A percentile compares a stretch with the other conserved stretches of the same genome.
Evolutionary conservation across 2,329 filamentous ascomycete species (phyloP).

Genomic region (Colletotrichum zoysiae): DNA sequence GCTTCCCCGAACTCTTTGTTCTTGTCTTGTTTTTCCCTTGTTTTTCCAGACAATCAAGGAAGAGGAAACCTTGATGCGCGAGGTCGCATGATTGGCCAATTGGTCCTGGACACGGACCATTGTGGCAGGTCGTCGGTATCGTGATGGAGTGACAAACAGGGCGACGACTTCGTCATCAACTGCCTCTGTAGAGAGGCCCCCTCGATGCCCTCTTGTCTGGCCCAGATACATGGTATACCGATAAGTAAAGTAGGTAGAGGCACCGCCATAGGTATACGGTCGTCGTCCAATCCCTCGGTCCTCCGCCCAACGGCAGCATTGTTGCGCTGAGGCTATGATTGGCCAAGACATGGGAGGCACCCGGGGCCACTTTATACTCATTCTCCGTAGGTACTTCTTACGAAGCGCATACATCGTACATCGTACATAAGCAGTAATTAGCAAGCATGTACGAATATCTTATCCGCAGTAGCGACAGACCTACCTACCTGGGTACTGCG

Average conservation of each 20-base stretch:
- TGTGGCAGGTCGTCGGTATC: no score
- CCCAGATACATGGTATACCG: not conserved
- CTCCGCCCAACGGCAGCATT: not conserved
- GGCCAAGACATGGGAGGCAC: not conserved
- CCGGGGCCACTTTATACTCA: not conserved
- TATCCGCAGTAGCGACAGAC: no score
- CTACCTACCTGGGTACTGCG: no score
- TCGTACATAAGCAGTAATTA: no score
- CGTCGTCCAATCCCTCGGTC: constrained; percentile 8
- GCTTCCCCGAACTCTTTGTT: not conserved
- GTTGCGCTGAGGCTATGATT: constrained; percentile 27
- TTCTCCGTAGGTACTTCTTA: no score
- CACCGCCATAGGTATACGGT: no score
- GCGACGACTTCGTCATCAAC: no score
- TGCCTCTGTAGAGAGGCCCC: not conserved
- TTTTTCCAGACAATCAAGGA: constrained; percentile 3
- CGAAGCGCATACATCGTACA: no score
- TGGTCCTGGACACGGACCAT: not conserved
- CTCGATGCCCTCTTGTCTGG: not conserved
- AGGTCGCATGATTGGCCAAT: constrained; percentile 36
- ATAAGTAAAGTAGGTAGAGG: no score
- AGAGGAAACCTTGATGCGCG: not conserved
- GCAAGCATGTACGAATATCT: no score
- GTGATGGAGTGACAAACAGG: not conserved
- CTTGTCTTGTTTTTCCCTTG: not conserved